These are phyloP conservation scores for Microdochium nivale DNA, from an alignment of 2,329 filamentous ascomycete species.

Conservation along the genomic window DNA sequence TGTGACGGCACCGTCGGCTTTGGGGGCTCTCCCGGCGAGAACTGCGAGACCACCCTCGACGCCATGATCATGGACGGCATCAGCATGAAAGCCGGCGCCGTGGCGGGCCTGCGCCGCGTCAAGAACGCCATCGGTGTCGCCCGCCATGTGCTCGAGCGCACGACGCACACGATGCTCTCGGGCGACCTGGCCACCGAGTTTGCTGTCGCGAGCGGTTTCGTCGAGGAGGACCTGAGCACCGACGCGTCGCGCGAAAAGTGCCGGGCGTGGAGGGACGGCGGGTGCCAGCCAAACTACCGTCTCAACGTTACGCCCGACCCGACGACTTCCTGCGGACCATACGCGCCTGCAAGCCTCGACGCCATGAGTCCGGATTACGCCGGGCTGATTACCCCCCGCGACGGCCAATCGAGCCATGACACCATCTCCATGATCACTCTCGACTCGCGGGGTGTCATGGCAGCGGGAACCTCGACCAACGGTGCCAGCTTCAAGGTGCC, in stretches of 20 bases:
- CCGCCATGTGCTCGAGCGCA: conserved; percentile 40
- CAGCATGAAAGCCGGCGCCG: conserved; percentile 43
- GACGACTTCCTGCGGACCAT: conserved; percentile 34
- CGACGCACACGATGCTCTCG: conserved; percentile 40
- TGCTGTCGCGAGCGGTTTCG: conserved; percentile 42
- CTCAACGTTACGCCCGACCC: conserved; percentile 36
- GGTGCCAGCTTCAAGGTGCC: conserved; percentile 45
- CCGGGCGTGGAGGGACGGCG: conserved; percentile 15
- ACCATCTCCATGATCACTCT: conserved; percentile 45
- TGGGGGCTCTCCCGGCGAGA: conserved; percentile 46
- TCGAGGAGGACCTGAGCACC: conserved; percentile 32
- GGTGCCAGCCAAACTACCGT: conserved; percentile 44
- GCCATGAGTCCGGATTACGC: conserved; percentile 8
- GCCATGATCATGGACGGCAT: conserved; percentile 50
- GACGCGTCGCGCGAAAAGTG: conserved; percentile 30
- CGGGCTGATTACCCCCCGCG: conserved; percentile 6
- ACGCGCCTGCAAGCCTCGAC: conserved; percentile 22
- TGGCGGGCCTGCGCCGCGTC: conserved; percentile 40
- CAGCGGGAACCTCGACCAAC: conserved; percentile 47
- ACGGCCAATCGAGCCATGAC: conserved; percentile 28
- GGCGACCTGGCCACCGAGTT: conserved; percentile 46
- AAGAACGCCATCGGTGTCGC: conserved; percentile 40
- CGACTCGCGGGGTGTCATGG: conserved; percentile 33
- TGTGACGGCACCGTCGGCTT: conserved; percentile 47
- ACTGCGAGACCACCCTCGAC: conserved; percentile 49